Conservation (phyloP, 2,329 filamentous ascomycete species). For the Hypomyces rosellus region DNA sequence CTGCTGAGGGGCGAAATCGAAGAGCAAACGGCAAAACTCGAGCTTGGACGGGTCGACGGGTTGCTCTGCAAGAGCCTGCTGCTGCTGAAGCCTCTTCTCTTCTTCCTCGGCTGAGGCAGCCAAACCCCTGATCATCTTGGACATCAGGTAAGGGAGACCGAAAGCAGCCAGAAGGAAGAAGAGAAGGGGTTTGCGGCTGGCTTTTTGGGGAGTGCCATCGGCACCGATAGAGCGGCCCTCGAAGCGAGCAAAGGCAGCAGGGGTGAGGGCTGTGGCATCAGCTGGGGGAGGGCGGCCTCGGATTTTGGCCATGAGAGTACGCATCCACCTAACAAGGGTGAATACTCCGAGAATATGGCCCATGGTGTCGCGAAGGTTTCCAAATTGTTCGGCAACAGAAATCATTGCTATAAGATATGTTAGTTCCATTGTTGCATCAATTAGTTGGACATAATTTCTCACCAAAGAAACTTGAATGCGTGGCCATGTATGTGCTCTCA, state of each 20-base stretch:
- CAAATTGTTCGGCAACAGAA: slow-evolving; percentile 94
- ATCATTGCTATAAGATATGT: slow-evolving; percentile 68
- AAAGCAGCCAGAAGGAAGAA: slow-evolving; percentile 95
- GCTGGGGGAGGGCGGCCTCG: slow-evolving; percentile 87
- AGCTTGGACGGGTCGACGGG: slow-evolving; percentile 81
- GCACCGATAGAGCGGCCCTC: slow-evolving; percentile 57
- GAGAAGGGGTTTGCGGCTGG: slow-evolving; percentile 90
- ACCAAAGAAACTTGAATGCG: slow-evolving; percentile 98
- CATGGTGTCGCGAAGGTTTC: slow-evolving; percentile 84
- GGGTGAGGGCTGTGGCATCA: slow-evolving; percentile 79
- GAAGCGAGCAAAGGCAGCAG: slow-evolving; percentile 85
- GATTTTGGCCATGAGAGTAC: slow-evolving; percentile 83
- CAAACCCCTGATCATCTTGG: slow-evolving; percentile 83
- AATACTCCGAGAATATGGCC: slow-evolving; percentile 94
- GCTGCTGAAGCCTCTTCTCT: slow-evolving; percentile 49
- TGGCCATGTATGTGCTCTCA: slow-evolving; percentile 99
- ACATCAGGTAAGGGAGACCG: slow-evolving; percentile 93
- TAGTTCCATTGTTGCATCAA: not conserved
- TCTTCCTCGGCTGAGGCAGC: slow-evolving; percentile 82
- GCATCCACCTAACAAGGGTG: slow-evolving; percentile 89
- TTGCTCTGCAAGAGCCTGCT: slow-evolving; percentile 44
- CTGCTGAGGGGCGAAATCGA: slow-evolving; percentile 80
- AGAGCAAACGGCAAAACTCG: slow-evolving; percentile 91
- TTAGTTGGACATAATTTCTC: slow-evolving; percentile 27
- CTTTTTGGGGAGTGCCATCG: slow-evolving; percentile 62